Base-by-base conservation (phyloP, 306 rosid genomes). In the Canavalia gladiata region DNA sequence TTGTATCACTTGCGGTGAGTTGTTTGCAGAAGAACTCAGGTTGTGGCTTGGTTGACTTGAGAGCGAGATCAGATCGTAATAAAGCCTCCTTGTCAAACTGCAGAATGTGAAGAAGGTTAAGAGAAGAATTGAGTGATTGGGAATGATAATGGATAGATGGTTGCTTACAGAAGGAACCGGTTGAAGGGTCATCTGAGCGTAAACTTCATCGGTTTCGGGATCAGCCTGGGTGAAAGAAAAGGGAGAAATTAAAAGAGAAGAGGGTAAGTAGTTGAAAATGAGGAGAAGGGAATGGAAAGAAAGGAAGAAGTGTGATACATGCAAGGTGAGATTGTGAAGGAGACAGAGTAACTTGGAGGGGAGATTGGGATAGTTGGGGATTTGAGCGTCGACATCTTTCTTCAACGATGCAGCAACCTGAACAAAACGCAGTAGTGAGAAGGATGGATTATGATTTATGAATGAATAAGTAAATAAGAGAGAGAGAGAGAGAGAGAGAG, bases 331-430 rank as follows among this genome's bases (percentile, higher is more conserved):
- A 85, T 50, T 87, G 87, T 85, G 98, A 83, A 95, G 99, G 47
- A 77, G 80, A 74, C 99, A 95, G 1, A 92, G 90, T 39, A 95
- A 72, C 89, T 95, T 91, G 1, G 99, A 87, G 1, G 94, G 92
- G 47, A 95, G 96, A 86, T 92, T 93, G 4, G 98, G 91, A 82
- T 95, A 93, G 83, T 85, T 93, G 5, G 98, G 99, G 57, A 91
- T 82, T 77, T 93, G 97, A 13, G 82, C 87, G 78, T 93, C 92
- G 33, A 84, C 95, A 30, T 95, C 98, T 83, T 89, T 95, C 83
- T 84, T 91, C 84, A 95, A 65, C 72, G 99, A 93, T 5, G 98
- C 99, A 0, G 99, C 98, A 60, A 95, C 99, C 98, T 94, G 92
- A 12, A 52, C 25, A 18, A 18, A 18, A 18, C 25, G 25, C 25